Conservation (phyloP, 2,329 filamentous ascomycete species). For the Dryadomyces quercivorus region DNA sequence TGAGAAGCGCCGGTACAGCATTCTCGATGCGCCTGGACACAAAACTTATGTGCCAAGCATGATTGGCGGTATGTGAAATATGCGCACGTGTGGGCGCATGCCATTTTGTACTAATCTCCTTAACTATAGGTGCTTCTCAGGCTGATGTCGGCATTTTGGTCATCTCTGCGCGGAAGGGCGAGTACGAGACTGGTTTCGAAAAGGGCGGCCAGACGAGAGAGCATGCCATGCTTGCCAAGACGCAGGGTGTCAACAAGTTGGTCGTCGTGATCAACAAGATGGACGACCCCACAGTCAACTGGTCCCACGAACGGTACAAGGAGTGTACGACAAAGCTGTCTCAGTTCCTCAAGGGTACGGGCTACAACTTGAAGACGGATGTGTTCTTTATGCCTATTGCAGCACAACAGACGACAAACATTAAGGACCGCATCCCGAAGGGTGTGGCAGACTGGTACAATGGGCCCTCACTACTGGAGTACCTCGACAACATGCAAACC, state of each 20-base stretch:
- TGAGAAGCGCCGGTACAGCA: slow-evolving; percentile 89
- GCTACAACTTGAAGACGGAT: slow-evolving; percentile 89
- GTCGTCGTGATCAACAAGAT: slow-evolving; percentile 97
- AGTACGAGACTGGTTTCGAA: slow-evolving; percentile 98
- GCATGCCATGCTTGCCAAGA: slow-evolving; percentile 87
- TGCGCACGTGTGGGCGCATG: background rate
- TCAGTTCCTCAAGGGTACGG: slow-evolving; percentile 80
- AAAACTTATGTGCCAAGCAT: slow-evolving; percentile 98
- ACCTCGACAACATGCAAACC: slow-evolving; percentile 57
- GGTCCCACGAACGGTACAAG: slow-evolving; percentile 84
- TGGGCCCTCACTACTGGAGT: slow-evolving; percentile 85
- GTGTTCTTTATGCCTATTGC: slow-evolving; percentile 94
- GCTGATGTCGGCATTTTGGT: slow-evolving; percentile 91
- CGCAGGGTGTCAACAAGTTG: slow-evolving; percentile 94
- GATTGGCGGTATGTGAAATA: slow-evolving; percentile 56
- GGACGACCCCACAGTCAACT: slow-evolving; percentile 93
- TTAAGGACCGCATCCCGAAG: slow-evolving; percentile 77
- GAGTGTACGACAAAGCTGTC: slow-evolving; percentile 86
- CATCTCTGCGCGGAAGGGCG: slow-evolving; percentile 91
- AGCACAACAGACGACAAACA: slow-evolving; percentile 71
- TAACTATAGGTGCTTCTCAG: slow-evolving; percentile 56
- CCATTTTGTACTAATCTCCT: background rate
- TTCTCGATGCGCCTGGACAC: slow-evolving; percentile 92
- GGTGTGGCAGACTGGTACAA: slow-evolving; percentile 72
- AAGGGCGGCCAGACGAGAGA: slow-evolving; percentile 91